These are phyloP conservation scores for Magnaporthiopsis poae DNA, from an alignment of 2,329 filamentous ascomycete species.

Conservation along the genomic window DNA sequence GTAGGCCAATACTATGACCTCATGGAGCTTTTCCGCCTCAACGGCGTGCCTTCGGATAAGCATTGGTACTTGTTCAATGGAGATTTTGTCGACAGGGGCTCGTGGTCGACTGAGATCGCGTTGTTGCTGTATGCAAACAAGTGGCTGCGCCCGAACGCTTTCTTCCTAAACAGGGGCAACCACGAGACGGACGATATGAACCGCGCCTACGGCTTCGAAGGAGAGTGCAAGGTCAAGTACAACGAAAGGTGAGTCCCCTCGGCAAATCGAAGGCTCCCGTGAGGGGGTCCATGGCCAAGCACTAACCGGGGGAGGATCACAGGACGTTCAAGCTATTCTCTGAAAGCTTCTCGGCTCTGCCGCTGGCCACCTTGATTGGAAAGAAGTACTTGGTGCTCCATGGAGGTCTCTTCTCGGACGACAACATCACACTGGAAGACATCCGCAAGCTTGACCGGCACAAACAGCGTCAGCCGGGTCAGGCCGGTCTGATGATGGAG, in stretches of 20 bases:
- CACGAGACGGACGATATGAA: conserved; percentile 99
- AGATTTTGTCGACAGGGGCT: conserved; percentile 94
- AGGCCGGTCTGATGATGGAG: conserved; percentile 97
- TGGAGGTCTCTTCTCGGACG: conserved; percentile 90
- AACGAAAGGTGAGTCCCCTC: conserved; percentile 55
- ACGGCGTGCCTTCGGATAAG: conserved; percentile 72
- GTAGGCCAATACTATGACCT: conserved; percentile 93
- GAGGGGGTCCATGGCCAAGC: not conserved
- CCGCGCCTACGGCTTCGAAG: conserved; percentile 93
- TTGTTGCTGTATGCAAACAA: conserved; percentile 92
- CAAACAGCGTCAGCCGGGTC: conserved; percentile 51
- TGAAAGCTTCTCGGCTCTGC: conserved; percentile 90
- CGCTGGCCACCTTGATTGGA: conserved; percentile 83
- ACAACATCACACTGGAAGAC: conserved; percentile 83
- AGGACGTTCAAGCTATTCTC: conserved; percentile 82
- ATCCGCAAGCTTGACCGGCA: conserved; percentile 50
- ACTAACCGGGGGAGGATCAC: not conserved
- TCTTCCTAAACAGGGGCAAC: conserved; percentile 96
- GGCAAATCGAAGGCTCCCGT: not conserved
- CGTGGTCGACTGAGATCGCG: conserved; percentile 96
- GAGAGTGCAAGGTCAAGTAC: conserved; percentile 96
- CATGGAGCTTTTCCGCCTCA: conserved; percentile 87
- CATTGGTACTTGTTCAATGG: conserved; percentile 97
- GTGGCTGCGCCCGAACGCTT: conserved; percentile 75
- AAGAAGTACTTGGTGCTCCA: conserved; percentile 86